Percentiles rank a stretch among this genome's conserved stretches.
Conservation (phyloP, 1,284 basidiomycete genomes). For the Omphalotus olearius region DNA sequence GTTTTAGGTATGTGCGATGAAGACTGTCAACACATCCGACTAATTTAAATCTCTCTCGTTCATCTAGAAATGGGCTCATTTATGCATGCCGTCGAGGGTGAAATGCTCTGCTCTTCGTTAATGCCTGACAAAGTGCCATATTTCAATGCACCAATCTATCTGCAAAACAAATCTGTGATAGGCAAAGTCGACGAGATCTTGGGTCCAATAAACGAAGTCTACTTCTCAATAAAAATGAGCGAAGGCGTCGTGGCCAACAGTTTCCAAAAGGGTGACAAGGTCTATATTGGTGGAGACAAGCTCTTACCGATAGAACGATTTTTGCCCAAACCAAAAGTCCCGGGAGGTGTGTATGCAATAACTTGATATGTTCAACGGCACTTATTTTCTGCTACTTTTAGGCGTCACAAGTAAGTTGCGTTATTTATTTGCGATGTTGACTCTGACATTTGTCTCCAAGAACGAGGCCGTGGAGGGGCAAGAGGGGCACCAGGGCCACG, state of each 20-base stretch:
- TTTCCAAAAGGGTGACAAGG: conserved; percentile 98
- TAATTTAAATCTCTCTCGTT: conserved; percentile 8
- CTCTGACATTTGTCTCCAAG: conserved; percentile 28
- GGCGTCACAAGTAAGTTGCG: conserved; percentile 45
- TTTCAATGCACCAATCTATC: conserved; percentile 99
- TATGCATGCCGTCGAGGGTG: conserved; percentile 93
- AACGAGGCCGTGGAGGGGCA: conserved; percentile 54
- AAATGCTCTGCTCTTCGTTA: conserved; percentile 93
- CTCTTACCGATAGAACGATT: conserved; percentile 96
- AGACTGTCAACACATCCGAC: conserved; percentile 1
- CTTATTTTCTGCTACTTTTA: conserved; percentile 18
- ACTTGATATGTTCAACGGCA: conserved; percentile 9
- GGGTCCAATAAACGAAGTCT: conserved; percentile 98
- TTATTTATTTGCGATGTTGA: conserved; percentile 7
- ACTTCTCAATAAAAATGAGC: conserved; percentile 97
- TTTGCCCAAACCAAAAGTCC: conserved; percentile 92
- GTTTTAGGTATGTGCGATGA: conserved; percentile 63
- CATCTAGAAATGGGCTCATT: conserved; percentile 83
- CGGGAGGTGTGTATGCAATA: conserved; percentile 50
- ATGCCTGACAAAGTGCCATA: conserved; percentile 92
- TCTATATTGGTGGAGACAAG: conserved; percentile 96
- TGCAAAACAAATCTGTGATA: conserved; percentile 95
- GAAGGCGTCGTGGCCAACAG: conserved; percentile 93
- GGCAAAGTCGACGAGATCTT: conserved; percentile 97
- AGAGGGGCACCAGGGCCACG: conserved; percentile 37